Evolutionary conservation across 257 asterid genomes (phyloP), one percentile per base, ranked within the genome.

Genomic region (Gynochthodes officinalis): DNA sequence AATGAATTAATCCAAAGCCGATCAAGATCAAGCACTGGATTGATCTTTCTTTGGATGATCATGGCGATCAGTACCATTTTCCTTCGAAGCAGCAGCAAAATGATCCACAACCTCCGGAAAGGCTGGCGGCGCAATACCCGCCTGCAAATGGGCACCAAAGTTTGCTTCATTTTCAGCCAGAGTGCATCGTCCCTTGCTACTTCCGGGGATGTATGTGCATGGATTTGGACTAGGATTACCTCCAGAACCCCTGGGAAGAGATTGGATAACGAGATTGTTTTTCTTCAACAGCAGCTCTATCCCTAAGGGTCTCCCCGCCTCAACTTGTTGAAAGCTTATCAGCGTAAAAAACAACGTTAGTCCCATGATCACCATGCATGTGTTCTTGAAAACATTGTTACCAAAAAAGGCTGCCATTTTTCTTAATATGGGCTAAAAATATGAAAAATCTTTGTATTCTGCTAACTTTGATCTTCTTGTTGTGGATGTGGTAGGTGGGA

Each of bases 191-290:
- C 91, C 86, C 8, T 43, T 78, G 66, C 78, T 75, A 4, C 13
- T 46, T 1, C 87, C 84, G 9, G 90, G 92, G 62, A 87, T 80
- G 58, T 79, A 79, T 11, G 95, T 85, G 81, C 95, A 89, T 30
- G 95, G 85, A 69, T 75, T 89, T 52, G 74, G 59, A 30, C 75
- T 30, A 5, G 89, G 83, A 21, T 82, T 37, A 0, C 76, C 80
- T 16, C 62, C 81, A 1, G 46, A 53, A 46, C 95, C 95, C 49
- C 83, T 76, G 0, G 90, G 92, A 44, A 89, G 90, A 14, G 89
- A 83, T 60, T 85, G 88, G 25, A 82, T 69, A 0, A 83, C 64
- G 0, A 83, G 79, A 55, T 63, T 12, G 25, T 74, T 78, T 8
- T 50, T 50, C 67, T 63, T 62, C 69, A 42, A 66, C 87, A 78